Conservation (phyloP, 2,329 filamentous ascomycete genomes). For the Peltaster fructicola region DNA sequence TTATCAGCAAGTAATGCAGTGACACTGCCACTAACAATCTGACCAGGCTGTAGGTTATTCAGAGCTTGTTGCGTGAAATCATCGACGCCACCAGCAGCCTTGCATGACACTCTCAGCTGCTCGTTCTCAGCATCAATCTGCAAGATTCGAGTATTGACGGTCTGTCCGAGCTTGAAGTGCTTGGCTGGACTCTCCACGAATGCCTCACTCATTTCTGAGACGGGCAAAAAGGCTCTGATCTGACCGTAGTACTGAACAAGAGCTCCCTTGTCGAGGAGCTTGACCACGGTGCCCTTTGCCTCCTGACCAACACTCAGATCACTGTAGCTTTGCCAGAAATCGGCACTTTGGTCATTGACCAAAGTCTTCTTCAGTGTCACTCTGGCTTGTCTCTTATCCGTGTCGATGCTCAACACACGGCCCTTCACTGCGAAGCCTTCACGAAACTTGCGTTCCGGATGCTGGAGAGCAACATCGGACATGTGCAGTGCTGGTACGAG, state of each 20-base stretch:
- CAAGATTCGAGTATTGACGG: slow-evolving; percentile 76
- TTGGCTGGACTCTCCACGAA: slow-evolving; percentile 78
- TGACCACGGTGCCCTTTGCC: slow-evolving; percentile 73
- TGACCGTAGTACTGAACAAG: slow-evolving; percentile 82
- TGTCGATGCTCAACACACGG: slow-evolving; percentile 65
- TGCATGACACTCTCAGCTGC: slow-evolving; percentile 78
- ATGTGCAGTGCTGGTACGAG: slow-evolving; percentile 77
- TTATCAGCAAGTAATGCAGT: slow-evolving; percentile 27
- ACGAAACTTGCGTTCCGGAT: slow-evolving; percentile 91
- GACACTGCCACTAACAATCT: slow-evolving; percentile 56
- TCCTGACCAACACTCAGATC: slow-evolving; percentile 57
- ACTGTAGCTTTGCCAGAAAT: slow-evolving; percentile 63
- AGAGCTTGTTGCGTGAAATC: slow-evolving; percentile 59
- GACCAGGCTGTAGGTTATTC: slow-evolving; percentile 53
- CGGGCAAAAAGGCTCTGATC: slow-evolving; percentile 72
- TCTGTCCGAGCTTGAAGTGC: slow-evolving; percentile 81
- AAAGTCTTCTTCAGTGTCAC: slow-evolving; percentile 90
- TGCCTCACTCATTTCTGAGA: slow-evolving; percentile 95
- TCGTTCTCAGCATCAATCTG: slow-evolving; percentile 54
- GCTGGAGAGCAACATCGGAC: slow-evolving; percentile 69
- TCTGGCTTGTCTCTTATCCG: slow-evolving; percentile 58
- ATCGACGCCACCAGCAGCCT: slow-evolving; percentile 65
- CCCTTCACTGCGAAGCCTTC: slow-evolving; percentile 73
- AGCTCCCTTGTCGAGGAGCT: slow-evolving; percentile 59
- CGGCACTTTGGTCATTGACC: slow-evolving; percentile 53